Evolutionary conservation across 768 basidiomycete species (phyloP).

Genomic region (Galerina sulciceps): DNA sequence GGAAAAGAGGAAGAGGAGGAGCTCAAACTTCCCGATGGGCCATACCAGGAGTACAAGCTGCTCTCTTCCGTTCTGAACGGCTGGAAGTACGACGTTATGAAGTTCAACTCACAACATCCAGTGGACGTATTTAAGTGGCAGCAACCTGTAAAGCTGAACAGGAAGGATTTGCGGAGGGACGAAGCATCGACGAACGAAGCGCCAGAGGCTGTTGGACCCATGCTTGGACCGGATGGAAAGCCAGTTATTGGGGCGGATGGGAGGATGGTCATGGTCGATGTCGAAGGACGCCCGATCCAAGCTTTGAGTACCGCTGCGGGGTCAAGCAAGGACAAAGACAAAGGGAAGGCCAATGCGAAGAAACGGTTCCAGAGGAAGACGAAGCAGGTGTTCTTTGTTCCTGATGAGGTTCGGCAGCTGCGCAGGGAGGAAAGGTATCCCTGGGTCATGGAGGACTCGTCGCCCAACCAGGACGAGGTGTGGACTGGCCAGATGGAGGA

Average conservation of each 20-base stretch:
- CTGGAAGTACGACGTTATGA: slow-evolving; percentile 94
- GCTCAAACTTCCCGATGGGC: slow-evolving; percentile 64
- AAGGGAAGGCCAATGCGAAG: slow-evolving; percentile 58
- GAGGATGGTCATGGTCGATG: slow-evolving; percentile 80
- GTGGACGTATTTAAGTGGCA: slow-evolving; percentile 74
- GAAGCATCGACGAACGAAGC: slow-evolving; percentile 34
- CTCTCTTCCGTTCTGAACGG: slow-evolving; percentile 81
- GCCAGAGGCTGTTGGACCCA: slow-evolving; percentile 65
- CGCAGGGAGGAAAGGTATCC: slow-evolving; percentile 87
- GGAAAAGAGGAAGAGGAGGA: slow-evolving; percentile 51
- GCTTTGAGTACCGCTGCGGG: slow-evolving; percentile 25
- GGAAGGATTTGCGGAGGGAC: slow-evolving; percentile 76
- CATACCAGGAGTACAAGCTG: slow-evolving; percentile 77
- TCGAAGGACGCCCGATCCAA: slow-evolving; percentile 75
- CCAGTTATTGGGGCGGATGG: slow-evolving; percentile 81
- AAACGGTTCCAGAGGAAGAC: slow-evolving; percentile 86
- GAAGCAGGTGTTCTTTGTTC: slow-evolving; percentile 78
- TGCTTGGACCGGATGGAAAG: slow-evolving; percentile 85
- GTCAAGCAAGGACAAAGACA: slow-evolving; percentile 35
- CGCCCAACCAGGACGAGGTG: slow-evolving; percentile 58
- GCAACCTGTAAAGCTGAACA: slow-evolving; percentile 82
- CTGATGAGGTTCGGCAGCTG: slow-evolving; percentile 77
- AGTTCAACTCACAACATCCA: slow-evolving; percentile 78
- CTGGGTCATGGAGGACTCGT: slow-evolving; percentile 89
- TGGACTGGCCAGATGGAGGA: slow-evolving; percentile 90